These are phyloP conservation scores for Plantago elongata DNA, from an alignment of 257 asterid genomes.

Conservation along the genomic window DNA sequence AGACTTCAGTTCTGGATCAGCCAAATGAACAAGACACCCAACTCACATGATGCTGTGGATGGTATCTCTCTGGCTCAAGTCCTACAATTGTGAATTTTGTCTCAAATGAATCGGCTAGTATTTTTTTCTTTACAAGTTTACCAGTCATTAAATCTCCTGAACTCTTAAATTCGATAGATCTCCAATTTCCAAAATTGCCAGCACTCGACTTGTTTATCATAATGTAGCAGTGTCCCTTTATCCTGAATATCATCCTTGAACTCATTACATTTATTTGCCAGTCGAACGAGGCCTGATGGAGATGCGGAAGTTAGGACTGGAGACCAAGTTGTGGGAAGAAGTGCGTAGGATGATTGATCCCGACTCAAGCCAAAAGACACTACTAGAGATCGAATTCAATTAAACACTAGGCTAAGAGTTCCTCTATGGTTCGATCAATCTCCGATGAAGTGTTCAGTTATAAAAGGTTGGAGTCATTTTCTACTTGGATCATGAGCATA, in stretches of 20 bases:
- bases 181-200: background rate
- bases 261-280: constrained; percentile 13
- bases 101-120: too few relatives aligned
- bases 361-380: constrained; percentile 43
- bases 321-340: constrained; percentile 79
- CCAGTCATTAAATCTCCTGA: background rate
- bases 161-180: background rate
- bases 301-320: constrained; percentile 76
- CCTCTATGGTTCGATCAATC: too few relatives aligned
- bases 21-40: constrained; percentile 43
- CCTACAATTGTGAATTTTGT: background rate
- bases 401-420: background rate
- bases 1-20: constrained; percentile 68
- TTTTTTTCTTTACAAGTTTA: background rate
- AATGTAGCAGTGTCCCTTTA: background rate
- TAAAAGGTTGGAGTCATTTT: too few relatives aligned
- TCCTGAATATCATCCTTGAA: background rate
- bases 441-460: too few relatives aligned
- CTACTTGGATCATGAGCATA: too few relatives aligned
- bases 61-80: constrained; percentile 30
- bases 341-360: constrained; percentile 60
- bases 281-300: constrained; percentile 82
- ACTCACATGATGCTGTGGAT: constrained; percentile 76
- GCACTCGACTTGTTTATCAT: background rate
- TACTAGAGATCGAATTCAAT: constrained; percentile 40